Evolutionary conservation across 2,329 filamentous ascomycete genomes (phyloP), one percentile per base, ranked within the genome.

Genomic region (Fusarium anthophilum): DNA sequence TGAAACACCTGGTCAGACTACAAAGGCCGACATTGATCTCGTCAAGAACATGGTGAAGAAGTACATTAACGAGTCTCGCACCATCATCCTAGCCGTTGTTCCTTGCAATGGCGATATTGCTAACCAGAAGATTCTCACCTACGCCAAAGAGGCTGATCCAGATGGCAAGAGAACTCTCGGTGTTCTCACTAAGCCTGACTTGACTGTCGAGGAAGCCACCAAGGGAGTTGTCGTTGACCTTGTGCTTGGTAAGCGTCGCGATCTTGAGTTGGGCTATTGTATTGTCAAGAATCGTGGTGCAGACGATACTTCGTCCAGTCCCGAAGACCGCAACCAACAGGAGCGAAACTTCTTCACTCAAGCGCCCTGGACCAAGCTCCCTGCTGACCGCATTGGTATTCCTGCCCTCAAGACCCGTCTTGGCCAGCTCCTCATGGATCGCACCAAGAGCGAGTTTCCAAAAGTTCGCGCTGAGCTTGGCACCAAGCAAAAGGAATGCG

Each of bases 101-200:
- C 83, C 84, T 0, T 82, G 82, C 59, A 85, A 80, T 15, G 80
- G 78, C 0, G 84, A 86, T 22, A 80, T 85, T 7, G 81, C 83
- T 1, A 85, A 82, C 0, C 84, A 86, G 22, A 82, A 83, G 48
- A 84, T 85, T 12, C 60, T 86, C 2, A 79, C 80, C 0, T 77
- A 81, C 5, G 83, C 84, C 1, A 79, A 81, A 4, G 78, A 80
- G 0, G 80, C 66, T 0, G 87, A 88, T 18, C 81, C 83, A 0
- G 62, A 81, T 0, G 86, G 86, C 1, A 69, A 78, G 8, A 72
- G 86, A 0, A 88, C 86, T 0, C 76, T 88, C 13, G 85, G 84
- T 0, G 84, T 88, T 0, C 81, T 92, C 1, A 92, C 90, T 0
- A 92, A 92, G 72, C 87, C 89, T 0, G 91, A 93, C 64, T 80